Evolutionary conservation across 495 filamentous ascomycete species (phyloP), one percentile per base, ranked within the genome.

Genomic region (Amniculicola lignicola): DNA sequence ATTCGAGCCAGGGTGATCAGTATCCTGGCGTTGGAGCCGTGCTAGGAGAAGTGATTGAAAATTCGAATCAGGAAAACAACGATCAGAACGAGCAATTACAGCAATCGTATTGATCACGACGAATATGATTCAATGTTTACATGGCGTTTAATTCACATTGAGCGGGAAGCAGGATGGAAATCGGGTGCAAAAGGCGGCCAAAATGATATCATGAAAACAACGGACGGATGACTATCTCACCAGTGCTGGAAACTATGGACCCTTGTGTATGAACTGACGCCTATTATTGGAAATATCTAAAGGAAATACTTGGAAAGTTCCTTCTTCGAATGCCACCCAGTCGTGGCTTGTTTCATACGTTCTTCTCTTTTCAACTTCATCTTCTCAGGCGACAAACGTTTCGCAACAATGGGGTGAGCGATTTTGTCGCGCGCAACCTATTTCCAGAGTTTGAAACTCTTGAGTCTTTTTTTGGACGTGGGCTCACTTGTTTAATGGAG

Each of bases 21-120:
- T 64, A 67, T 43, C 50, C 57, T 14, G 57, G 56, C n/a, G 61
- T 64, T 23, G 54, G 55, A 18, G 59, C 62, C 16, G 59, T 56
- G 6, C 36, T 65, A 3, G 60, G 59, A 0, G 62, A 64, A 29
- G 57, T 65, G 27, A 52, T 65, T 43, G 62, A 65, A 28, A 44
- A 42, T 27, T 54, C 62, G 4, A 53, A 51, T 21, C 62, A 61
- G 7, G 62, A 65, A 10, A 61, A 61, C 45, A 53, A 65, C 29
- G 47, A 61, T 27, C 14, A 38, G 23, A 61, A 65, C 33, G 46
- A 61, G 21, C 56, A 60, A 37, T 40, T 54, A 16, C 25, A 33
- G 19, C 51, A 61, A 22, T 40, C 40, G 10, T 65, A 61, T 23
- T 64, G 42, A 64, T 11, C n/a, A n/a, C n/a, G n/a, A n/a, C 36